Evolutionary conservation across 2,329 filamentous ascomycete genomes (phyloP).

Genomic region (Boeremia lycopersici): DNA sequence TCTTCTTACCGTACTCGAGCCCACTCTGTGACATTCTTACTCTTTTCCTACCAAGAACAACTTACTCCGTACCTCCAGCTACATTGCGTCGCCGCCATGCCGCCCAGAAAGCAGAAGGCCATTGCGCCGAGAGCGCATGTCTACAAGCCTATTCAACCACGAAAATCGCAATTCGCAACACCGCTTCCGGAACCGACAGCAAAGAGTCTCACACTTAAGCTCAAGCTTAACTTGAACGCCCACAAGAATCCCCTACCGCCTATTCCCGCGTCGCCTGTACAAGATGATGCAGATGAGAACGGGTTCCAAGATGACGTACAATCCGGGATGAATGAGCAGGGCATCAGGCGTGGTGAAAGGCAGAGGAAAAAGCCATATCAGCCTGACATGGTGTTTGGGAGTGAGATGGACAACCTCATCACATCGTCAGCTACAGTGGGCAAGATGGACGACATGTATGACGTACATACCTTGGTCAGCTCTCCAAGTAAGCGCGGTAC

Average conservation of each 20-base stretch:
- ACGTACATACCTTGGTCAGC: background rate
- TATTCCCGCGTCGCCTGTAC: background rate
- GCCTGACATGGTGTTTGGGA: conserved; percentile 7
- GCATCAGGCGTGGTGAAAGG: background rate
- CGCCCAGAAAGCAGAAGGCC: conserved; percentile 5
- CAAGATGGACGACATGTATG: background rate
- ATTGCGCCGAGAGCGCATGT: background rate
- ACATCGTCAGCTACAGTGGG: background rate
- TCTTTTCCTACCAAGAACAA: background rate
- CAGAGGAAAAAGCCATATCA: background rate
- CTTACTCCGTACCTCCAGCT: no score
- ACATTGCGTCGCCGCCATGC: background rate
- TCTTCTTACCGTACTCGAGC: background rate
- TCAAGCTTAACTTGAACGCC: background rate
- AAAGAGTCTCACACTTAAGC: background rate
- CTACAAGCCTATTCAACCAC: background rate
- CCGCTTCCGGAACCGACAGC: background rate
- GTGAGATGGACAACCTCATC: conserved; percentile 11
- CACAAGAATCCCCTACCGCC: background rate
- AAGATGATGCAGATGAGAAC: background rate
- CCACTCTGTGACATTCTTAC: background rate
- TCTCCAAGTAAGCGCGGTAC: background rate
- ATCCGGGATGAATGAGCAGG: background rate
- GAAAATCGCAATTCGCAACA: background rate
- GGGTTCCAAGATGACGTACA: background rate